Percentiles rank a stretch among this genome's conserved stretches.
Conservation (phyloP, 352 stramenopile genomes). For the Halophytophthora batemanensis region DNA sequence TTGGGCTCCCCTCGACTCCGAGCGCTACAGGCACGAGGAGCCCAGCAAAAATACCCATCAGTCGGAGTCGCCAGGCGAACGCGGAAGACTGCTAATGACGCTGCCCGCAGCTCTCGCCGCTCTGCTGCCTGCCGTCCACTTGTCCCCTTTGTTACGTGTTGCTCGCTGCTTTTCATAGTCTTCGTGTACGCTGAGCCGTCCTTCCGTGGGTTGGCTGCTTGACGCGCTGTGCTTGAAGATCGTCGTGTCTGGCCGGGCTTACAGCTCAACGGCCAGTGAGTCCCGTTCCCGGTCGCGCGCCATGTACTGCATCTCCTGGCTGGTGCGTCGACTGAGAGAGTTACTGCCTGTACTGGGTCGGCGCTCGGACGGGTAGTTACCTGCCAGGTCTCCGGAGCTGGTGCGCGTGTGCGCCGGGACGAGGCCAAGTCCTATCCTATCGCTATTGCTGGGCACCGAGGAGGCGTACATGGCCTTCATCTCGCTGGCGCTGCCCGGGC, state of each 20-base stretch:
- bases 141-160: too few relatives aligned
- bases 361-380: slow-evolving; percentile 21
- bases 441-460: slow-evolving; percentile 19
- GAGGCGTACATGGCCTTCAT: slow-evolving; percentile 27
- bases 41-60: too few relatives aligned
- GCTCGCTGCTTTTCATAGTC: neutral
- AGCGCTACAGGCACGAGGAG: too few relatives aligned
- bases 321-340: slow-evolving; percentile 19
- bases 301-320: slow-evolving; percentile 22
- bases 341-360: slow-evolving; percentile 20
- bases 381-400: slow-evolving; percentile 20
- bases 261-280: slow-evolving; percentile 32
- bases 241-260: slow-evolving; percentile 7
- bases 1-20: too few relatives aligned
- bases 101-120: too few relatives aligned
- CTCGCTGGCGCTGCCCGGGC: slow-evolving; percentile 21
- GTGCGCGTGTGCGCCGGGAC: slow-evolving; percentile 21
- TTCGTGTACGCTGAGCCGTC: too few relatives aligned
- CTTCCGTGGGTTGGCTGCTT: too few relatives aligned
- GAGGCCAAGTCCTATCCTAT: slow-evolving; percentile 29
- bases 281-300: slow-evolving; percentile 28
- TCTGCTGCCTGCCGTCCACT: too few relatives aligned
- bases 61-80: too few relatives aligned
- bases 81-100: too few relatives aligned
- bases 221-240: neutral